Conservation (phyloP, 768 basidiomycete genomes). For the Asterophora lycoperdoides region DNA sequence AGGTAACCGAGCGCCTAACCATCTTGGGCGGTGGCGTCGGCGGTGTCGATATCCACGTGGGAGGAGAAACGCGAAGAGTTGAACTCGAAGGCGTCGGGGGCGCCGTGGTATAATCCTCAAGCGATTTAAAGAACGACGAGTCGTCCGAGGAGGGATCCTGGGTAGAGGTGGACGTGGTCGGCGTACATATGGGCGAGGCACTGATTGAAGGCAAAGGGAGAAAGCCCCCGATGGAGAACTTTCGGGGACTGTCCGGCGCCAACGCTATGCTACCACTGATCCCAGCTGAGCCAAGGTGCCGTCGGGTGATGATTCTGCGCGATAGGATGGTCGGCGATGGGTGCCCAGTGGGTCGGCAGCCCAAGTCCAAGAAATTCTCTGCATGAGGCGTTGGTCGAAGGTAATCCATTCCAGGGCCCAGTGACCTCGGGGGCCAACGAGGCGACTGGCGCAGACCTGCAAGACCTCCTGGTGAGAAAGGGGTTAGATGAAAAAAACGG, state of each 20-base stretch:
- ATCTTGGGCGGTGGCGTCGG: constrained; percentile 50
- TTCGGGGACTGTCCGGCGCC: constrained; percentile 13
- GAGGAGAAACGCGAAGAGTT: constrained; percentile 26
- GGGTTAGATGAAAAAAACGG: not conserved
- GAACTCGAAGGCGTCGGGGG: constrained; percentile 19
- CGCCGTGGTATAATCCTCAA: constrained; percentile 18
- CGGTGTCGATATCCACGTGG: constrained; percentile 56
- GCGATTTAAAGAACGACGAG: constrained; percentile 5
- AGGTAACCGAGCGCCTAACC: constrained; percentile 34
- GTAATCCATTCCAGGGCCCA: constrained; percentile 16
- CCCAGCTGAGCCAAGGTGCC: not conserved
- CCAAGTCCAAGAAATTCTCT: constrained; percentile 13
- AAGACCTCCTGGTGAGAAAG: not conserved
- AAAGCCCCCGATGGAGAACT: constrained; percentile 34
- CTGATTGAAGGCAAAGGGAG: constrained; percentile 53
- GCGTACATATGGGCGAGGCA: constrained; percentile 56
- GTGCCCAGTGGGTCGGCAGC: constrained; percentile 2
- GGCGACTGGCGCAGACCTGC: not conserved
- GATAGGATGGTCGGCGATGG: constrained; percentile 9
- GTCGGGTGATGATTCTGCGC: constrained; percentile 8
- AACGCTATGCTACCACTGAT: constrained; percentile 3
- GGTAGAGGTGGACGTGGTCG: constrained; percentile 33
- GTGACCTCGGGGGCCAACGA: not conserved
- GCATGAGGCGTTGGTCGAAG: constrained; percentile 11
- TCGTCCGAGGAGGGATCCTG: constrained; percentile 15